These are phyloP conservation scores for Penicillium sp. DNA, from an alignment of 2,329 filamentous ascomycete genomes.

Conservation along the genomic window DNA sequence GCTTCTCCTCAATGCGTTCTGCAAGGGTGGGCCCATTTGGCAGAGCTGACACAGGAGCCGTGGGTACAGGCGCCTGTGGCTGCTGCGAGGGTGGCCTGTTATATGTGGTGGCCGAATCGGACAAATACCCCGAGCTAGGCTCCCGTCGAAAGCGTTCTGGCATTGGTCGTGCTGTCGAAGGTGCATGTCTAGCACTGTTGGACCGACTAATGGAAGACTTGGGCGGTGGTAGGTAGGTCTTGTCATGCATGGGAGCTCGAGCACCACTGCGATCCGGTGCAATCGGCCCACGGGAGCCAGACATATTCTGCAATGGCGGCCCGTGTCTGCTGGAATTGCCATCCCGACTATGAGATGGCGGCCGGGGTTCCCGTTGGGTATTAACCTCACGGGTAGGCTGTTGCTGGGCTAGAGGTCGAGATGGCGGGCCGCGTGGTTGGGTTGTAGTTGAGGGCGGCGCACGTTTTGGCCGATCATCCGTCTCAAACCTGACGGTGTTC, in stretches of 20 bases:
- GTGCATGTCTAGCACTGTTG: slow-evolving; percentile 20
- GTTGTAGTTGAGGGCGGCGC: slow-evolving; percentile 6
- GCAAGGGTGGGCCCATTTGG: slow-evolving; percentile 24
- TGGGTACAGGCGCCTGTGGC: background rate
- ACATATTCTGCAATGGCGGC: slow-evolving; percentile 7
- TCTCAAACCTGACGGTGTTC: slow-evolving; percentile 7
- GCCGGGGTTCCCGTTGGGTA: slow-evolving; percentile 1
- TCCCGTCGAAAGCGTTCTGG: slow-evolving; percentile 10
- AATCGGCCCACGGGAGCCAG: slow-evolving; percentile 3
- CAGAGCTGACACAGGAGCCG: slow-evolving; percentile 5
- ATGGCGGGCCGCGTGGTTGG: slow-evolving; percentile 10
- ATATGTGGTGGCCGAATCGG: slow-evolving; percentile 20
- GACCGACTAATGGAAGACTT: slow-evolving; percentile 16
- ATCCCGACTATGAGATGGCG: slow-evolving; percentile 4
- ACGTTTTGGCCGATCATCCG: background rate
- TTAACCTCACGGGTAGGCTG: slow-evolving; percentile 3
- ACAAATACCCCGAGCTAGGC: slow-evolving; percentile 22
- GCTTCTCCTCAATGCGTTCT: slow-evolving; percentile 36
- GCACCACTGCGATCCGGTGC: slow-evolving; percentile 9
- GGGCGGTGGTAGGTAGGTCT: background rate
- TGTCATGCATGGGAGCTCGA: slow-evolving; percentile 11
- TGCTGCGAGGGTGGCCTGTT: slow-evolving; percentile 4
- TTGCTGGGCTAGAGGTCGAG: slow-evolving; percentile 3
- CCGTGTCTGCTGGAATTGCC: background rate
- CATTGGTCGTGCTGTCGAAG: slow-evolving; percentile 6